Evolutionary conservation across 768 basidiomycete genomes (phyloP).

Genomic region (Macrolepiota fuliginosa): DNA sequence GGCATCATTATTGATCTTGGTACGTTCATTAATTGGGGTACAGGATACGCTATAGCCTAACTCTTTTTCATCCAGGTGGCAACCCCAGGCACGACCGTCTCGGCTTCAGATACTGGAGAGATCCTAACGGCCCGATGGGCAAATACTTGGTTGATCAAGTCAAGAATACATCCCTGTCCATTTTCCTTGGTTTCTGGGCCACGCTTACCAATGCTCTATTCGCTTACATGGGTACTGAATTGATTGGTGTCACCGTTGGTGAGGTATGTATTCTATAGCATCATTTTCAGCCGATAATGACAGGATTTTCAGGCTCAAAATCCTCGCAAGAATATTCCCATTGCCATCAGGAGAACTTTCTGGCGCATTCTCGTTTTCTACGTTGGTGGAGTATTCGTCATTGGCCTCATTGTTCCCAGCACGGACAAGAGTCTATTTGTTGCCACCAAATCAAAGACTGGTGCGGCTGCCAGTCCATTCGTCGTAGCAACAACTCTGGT

Average conservation of each 20-base stretch:
- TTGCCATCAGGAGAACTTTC: slow-evolving; percentile 65
- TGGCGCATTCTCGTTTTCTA: slow-evolving; percentile 59
- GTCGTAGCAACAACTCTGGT: slow-evolving; percentile 48
- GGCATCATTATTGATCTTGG: slow-evolving; percentile 68
- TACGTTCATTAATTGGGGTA: slow-evolving; percentile 24
- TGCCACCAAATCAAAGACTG: slow-evolving; percentile 42
- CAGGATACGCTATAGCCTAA: slow-evolving; percentile 30
- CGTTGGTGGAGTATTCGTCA: slow-evolving; percentile 68
- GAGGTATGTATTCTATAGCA: slow-evolving; percentile 25
- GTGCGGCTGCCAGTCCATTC: slow-evolving; percentile 65
- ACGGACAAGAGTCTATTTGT: slow-evolving; percentile 46
- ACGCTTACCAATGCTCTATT: slow-evolving; percentile 72
- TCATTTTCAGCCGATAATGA: slow-evolving; percentile 4
- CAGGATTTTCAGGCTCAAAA: slow-evolving; percentile 52
- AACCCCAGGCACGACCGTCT: slow-evolving; percentile 46
- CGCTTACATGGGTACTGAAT: slow-evolving; percentile 73
- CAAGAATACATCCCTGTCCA: slow-evolving; percentile 44
- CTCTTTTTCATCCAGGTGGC: slow-evolving; percentile 39
- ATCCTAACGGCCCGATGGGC: slow-evolving; percentile 57
- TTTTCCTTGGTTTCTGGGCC: slow-evolving; percentile 72
- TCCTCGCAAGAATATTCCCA: slow-evolving; percentile 71
- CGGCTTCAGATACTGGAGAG: slow-evolving; percentile 48
- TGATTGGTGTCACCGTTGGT: slow-evolving; percentile 65
- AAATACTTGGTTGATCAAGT: slow-evolving; percentile 47
- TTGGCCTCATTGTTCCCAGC: slow-evolving; percentile 68